These are phyloP conservation scores for Phytophthora brassicae DNA, from an alignment of 352 stramenopile genomes.

Conservation along the genomic window DNA sequence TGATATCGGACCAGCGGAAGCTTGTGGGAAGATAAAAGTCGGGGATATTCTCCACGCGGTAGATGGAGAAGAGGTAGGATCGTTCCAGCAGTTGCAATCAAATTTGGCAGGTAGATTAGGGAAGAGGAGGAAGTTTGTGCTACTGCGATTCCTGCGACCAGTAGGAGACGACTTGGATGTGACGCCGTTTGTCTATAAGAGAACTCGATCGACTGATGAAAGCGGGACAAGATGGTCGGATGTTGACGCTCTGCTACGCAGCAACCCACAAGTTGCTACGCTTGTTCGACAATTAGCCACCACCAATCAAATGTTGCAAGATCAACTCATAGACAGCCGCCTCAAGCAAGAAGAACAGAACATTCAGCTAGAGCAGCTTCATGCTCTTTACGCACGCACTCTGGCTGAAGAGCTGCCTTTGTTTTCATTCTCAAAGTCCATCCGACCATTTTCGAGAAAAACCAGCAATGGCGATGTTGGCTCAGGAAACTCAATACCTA, in stretches of 20 bases:
- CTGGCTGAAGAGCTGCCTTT: constrained; percentile 34
- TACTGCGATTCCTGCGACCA: constrained; percentile 45
- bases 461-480: neutral
- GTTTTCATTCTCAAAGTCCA: constrained; percentile 44
- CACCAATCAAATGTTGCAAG: constrained; percentile 46
- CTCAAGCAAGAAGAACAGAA: constrained; percentile 61
- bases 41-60: constrained; percentile 49
- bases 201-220: neutral
- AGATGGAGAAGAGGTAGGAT: constrained; percentile 38
- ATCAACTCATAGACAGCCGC: constrained; percentile 49
- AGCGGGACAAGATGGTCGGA: neutral
- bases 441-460: constrained; percentile 38
- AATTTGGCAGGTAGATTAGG: constrained; percentile 14
- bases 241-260: constrained; percentile 11
- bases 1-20: constrained; percentile 56
- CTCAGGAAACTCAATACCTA: constrained; percentile 18
- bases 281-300: constrained; percentile 46
- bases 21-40: constrained; percentile 37
- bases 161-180: neutral
- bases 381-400: constrained; percentile 54
- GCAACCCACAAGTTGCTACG: constrained; percentile 29
- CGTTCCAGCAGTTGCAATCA: constrained; percentile 37
- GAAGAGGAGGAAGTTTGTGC: constrained; percentile 27
- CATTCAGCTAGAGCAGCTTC: constrained; percentile 67
- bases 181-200: neutral